Evolutionary conservation across 768 basidiomycete species (phyloP).

Genomic region (Lentinula raphanica): DNA sequence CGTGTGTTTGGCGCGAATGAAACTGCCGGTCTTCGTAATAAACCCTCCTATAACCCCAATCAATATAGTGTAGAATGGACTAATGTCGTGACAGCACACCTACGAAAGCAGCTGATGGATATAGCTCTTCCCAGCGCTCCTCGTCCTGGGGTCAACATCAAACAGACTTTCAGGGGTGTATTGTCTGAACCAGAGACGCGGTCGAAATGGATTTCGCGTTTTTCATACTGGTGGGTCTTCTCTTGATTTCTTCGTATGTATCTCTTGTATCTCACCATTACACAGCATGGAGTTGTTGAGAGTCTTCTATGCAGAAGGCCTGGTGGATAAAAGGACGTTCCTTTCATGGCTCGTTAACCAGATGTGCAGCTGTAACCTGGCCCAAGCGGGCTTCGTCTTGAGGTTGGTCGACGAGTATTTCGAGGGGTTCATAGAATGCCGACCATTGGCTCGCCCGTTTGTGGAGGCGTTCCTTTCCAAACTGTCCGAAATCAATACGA

Average conservation of each 20-base stretch:
- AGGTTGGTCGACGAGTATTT: conserved; percentile 79
- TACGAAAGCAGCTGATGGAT: conserved; percentile 78
- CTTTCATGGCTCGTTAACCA: conserved; percentile 77
- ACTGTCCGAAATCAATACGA: conserved; percentile 58
- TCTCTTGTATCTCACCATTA: not conserved
- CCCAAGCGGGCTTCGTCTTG: conserved; percentile 73
- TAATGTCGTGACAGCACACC: conserved; percentile 69
- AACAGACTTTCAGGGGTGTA: conserved; percentile 79
- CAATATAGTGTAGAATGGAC: conserved; percentile 88
- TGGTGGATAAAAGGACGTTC: conserved; percentile 76
- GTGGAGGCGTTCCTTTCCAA: conserved; percentile 66
- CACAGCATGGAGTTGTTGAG: conserved; percentile 64
- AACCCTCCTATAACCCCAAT: conserved; percentile 73
- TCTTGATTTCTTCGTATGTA: not conserved
- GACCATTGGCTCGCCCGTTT: conserved; percentile 67
- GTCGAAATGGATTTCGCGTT: conserved; percentile 74
- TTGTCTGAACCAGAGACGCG: conserved; percentile 66
- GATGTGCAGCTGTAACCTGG: conserved; percentile 71
- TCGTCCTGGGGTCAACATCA: conserved; percentile 71
- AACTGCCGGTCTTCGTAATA: conserved; percentile 73
- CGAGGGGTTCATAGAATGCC: conserved; percentile 57
- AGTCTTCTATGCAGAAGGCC: conserved; percentile 73
- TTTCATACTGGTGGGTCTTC: conserved; percentile 61
- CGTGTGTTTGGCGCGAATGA: conserved; percentile 86
- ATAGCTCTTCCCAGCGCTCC: conserved; percentile 78